phyloP scores from a whole-genome alignment of 441 rosid genomes.

The Breynia disticha region DNA sequence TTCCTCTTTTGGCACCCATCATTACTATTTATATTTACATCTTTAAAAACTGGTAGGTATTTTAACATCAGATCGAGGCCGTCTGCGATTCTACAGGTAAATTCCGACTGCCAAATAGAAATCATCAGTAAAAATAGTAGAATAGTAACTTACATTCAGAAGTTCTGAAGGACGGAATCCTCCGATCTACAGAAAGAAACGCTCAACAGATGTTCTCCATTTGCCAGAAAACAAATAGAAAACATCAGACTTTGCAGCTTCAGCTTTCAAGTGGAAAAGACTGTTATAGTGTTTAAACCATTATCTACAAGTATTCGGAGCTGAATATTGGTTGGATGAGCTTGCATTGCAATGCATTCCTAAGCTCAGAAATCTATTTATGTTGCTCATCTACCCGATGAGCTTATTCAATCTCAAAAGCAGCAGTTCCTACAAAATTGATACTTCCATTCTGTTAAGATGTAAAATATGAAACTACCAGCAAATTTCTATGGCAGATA shows the following conservation, averaged over 20 bases:
- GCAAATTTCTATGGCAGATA: background rate
- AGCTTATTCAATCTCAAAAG: conserved; percentile 83
- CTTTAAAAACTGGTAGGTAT: background rate
- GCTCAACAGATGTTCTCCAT: conserved; percentile 90
- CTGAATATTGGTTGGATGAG: conserved; percentile 62
- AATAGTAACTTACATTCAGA: conserved; percentile 49
- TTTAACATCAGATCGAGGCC: no score
- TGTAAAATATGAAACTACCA: no score
- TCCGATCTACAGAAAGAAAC: conserved; percentile 92
- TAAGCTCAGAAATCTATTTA: conserved; percentile 56
- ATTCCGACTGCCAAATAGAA: no score
- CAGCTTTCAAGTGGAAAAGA: conserved; percentile 60
- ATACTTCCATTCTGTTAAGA: no score
- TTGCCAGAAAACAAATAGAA: conserved; percentile 81
- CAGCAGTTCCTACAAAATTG: conserved; percentile 42
- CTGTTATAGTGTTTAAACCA: conserved; percentile 63
- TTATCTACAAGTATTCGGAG: conserved; percentile 69
- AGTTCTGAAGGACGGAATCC: conserved; percentile 92
- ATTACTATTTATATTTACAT: conserved; percentile 25
- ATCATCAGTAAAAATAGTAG: background rate
- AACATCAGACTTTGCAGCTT: conserved; percentile 74
- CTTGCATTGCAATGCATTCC: conserved; percentile 78
- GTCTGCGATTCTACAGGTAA: no score
- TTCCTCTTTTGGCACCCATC: conserved; percentile 15
- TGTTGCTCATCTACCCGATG: conserved; percentile 89